A percentile compares a stretch with the other conserved stretches of the same genome.
These are phyloP conservation scores for Podospora fimiseda DNA, from an alignment of 495 filamentous ascomycete genomes.

Conservation along the genomic window DNA sequence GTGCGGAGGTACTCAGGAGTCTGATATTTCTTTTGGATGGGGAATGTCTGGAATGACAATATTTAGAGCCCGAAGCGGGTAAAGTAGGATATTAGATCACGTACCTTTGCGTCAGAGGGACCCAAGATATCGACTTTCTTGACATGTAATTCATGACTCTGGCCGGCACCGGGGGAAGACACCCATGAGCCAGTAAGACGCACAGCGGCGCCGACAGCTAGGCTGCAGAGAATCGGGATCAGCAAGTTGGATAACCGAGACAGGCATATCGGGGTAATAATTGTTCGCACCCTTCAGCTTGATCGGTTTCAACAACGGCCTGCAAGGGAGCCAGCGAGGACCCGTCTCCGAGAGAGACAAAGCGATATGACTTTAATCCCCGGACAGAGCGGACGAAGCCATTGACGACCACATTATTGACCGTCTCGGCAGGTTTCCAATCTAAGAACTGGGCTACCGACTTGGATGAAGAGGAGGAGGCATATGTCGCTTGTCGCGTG, in stretches of 20 bases:
- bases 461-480: too few species aligned
- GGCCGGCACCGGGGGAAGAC: constrained; percentile 61
- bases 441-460: constrained; percentile 26
- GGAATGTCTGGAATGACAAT: constrained; percentile 58
- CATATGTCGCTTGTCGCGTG: not conserved
- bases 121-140: constrained; percentile 64
- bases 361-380: constrained; percentile 67
- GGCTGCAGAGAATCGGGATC: constrained; percentile 42
- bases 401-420: constrained; percentile 46
- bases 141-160: constrained; percentile 76
- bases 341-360: constrained; percentile 83
- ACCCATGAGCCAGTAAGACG: constrained; percentile 74
- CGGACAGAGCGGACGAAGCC: constrained; percentile 67
- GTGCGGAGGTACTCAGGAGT: constrained; percentile 82
- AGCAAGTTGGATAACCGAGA: constrained; percentile 22
- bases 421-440: constrained; percentile 23
- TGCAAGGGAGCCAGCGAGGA: constrained; percentile 75
- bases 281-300: constrained; percentile 66
- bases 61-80: constrained; percentile 12
- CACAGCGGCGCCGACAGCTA: constrained; percentile 75
- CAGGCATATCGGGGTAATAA: constrained; percentile 15
- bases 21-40: constrained; percentile 91
- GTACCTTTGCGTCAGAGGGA: constrained; percentile 68
- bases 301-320: constrained; percentile 67
- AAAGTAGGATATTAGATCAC: constrained; percentile 14